A percentile compares a stretch with the other conserved stretches of the same genome.
phyloP scores from a whole-genome alignment of 2,329 filamentous ascomycete genomes.

The Fusarium temperatum region DNA sequence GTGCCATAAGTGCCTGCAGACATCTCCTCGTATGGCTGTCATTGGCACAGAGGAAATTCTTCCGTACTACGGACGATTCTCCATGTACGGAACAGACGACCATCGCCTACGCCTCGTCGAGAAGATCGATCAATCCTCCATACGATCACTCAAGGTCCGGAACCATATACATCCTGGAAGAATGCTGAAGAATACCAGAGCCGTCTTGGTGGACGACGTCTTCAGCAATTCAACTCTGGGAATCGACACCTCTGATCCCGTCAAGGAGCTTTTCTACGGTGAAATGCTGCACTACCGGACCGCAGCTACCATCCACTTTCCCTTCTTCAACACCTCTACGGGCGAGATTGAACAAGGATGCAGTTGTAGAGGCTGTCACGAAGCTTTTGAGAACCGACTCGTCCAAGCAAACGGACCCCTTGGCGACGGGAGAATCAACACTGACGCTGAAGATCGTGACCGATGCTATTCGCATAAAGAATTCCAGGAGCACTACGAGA shows the following conservation, averaged over 20 bases:
- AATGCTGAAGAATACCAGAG: too few species aligned
- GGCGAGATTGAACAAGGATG: fast-evolving
- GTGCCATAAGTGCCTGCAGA: neutral
- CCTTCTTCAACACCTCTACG: neutral
- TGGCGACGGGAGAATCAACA: too few species aligned
- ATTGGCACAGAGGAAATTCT: fast-evolving
- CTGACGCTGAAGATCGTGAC: neutral
- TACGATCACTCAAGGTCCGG: too few species aligned
- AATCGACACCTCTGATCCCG: too few species aligned
- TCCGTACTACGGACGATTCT: too few species aligned
- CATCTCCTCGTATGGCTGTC: neutral
- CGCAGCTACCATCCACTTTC: neutral
- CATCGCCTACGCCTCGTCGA: too few species aligned
- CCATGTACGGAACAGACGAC: too few species aligned
- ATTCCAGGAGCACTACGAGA: neutral
- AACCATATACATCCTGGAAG: too few species aligned
- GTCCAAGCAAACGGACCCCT: too few species aligned
- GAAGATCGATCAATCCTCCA: too few species aligned
- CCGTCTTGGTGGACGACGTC: too few species aligned
- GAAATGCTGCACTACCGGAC: neutral
- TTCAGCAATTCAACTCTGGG: too few species aligned
- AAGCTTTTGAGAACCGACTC: neutral
- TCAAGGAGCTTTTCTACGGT: fast-evolving
- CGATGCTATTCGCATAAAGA: neutral
- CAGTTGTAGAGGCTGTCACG: neutral